Evolutionary conservation across 257 asterid genomes (phyloP).

Genomic region (Penstemon newberryi): DNA sequence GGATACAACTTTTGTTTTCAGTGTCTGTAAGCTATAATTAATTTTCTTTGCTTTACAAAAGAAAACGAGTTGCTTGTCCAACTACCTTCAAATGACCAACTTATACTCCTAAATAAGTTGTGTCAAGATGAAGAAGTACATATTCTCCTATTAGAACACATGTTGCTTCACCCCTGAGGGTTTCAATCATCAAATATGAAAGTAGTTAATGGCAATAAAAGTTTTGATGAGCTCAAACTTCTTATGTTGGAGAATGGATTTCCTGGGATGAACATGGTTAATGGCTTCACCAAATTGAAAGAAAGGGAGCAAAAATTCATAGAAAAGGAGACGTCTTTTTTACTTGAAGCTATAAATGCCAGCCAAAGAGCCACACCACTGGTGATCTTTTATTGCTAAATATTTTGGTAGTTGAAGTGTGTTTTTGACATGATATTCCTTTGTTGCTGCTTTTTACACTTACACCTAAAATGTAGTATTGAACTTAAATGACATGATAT

Average conservation of each 20-base stretch:
- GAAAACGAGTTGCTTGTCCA: too few species aligned
- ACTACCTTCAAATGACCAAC: too few species aligned
- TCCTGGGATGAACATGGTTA: constrained; percentile 50
- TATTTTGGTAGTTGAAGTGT: constrained; percentile 51
- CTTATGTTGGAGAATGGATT: constrained; percentile 54
- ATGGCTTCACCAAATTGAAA: constrained; percentile 58
- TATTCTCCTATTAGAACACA: too few species aligned
- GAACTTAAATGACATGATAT: constrained; percentile 57
- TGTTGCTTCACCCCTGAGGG: too few species aligned
- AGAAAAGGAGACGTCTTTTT: constrained; percentile 58
- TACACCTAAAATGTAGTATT: constrained; percentile 36
- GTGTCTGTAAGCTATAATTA: too few species aligned
- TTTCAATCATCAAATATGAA: constrained; percentile 26
- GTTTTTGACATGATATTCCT: constrained; percentile 25
- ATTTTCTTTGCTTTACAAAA: too few species aligned
- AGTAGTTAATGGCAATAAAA: constrained; percentile 40
- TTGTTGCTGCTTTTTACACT: constrained; percentile 27
- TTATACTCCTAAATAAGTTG: too few species aligned
- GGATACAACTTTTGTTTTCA: too few species aligned
- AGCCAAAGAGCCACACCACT: constrained; percentile 81
- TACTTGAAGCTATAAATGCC: constrained; percentile 64
- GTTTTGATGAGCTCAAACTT: constrained; percentile 26
- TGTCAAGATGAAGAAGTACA: too few species aligned
- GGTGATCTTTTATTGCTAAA: constrained; percentile 80
- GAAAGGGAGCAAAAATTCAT: constrained; percentile 65